These are phyloP conservation scores for Solanum hybrid DNA, from an alignment of 305 asterid genomes.

Conservation along the genomic window DNA sequence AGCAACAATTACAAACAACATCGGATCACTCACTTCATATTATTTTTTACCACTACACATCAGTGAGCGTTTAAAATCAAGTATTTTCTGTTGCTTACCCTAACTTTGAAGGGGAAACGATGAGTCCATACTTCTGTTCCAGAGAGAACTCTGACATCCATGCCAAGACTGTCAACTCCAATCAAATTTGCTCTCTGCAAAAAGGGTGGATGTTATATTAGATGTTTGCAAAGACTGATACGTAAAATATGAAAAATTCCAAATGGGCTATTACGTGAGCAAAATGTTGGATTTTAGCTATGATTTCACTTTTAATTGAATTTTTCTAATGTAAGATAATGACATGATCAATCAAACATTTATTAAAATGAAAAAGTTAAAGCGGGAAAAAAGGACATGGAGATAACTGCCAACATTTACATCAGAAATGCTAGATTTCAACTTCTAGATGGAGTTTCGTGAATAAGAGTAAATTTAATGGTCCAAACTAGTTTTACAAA, in stretches of 20 bases:
- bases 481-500: neutral
- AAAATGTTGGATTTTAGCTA: neutral
- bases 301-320: neutral
- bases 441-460: neutral
- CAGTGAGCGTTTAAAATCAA: neutral
- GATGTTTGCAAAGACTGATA: neutral
- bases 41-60: neutral
- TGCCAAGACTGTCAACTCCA: conserved; percentile 80
- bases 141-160: conserved; percentile 59
- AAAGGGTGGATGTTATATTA: conserved; percentile 3
- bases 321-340: neutral
- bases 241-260: neutral
- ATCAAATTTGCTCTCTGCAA: conserved; percentile 54
- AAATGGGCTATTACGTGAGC: neutral
- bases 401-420: neutral
- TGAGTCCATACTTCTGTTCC: conserved; percentile 68
- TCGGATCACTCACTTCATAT: neutral
- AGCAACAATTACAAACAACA: neutral
- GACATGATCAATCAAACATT: neutral
- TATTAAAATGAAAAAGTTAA: neutral
- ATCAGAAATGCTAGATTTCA: neutral
- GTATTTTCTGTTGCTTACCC: conserved; percentile 29
- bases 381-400: neutral
- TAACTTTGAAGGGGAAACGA: conserved; percentile 66
- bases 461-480: neutral